Conservation (phyloP, 345 rosid species). For the Noccaea caerulescens region DNA sequence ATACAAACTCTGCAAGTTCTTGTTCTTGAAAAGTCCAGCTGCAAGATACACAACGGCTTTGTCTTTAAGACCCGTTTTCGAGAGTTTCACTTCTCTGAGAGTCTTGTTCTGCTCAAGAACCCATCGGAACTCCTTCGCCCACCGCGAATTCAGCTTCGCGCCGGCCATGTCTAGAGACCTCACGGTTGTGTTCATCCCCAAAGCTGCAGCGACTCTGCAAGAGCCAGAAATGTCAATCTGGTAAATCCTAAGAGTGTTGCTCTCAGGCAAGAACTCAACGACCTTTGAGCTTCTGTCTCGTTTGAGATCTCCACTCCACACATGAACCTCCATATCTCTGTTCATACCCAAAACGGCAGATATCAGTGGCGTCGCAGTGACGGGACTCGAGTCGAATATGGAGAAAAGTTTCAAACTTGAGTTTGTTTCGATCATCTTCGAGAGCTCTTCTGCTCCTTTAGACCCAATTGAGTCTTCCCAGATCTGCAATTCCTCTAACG, state of each 20-base stretch:
- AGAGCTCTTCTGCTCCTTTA: slow-evolving; percentile 89
- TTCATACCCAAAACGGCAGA: slow-evolving; percentile 90
- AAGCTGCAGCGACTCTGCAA: slow-evolving; percentile 78
- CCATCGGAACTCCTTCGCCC: slow-evolving; percentile 88
- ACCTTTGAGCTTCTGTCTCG: slow-evolving; percentile 70
- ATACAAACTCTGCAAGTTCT: slow-evolving; percentile 64
- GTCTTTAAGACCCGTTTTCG: slow-evolving; percentile 81
- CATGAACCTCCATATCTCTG: slow-evolving; percentile 77
- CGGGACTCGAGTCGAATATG: slow-evolving; percentile 68
- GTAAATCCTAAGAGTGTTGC: slow-evolving; percentile 65
- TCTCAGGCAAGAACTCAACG: slow-evolving; percentile 80
- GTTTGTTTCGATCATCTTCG: slow-evolving; percentile 90
- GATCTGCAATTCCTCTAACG: slow-evolving; percentile 88
- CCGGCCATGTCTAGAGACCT: slow-evolving; percentile 82
- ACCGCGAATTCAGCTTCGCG: slow-evolving; percentile 67
- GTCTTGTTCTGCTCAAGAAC: slow-evolving; percentile 81
- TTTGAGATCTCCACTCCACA: slow-evolving; percentile 70
- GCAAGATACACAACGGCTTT: slow-evolving; percentile 86
- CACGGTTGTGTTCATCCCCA: slow-evolving; percentile 82
- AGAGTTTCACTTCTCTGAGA: slow-evolving; percentile 71
- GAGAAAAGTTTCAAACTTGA: slow-evolving; percentile 74
- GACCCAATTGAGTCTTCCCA: slow-evolving; percentile 97
- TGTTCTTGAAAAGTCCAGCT: slow-evolving; percentile 89
- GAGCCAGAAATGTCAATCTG: slow-evolving; percentile 68
- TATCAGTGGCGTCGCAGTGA: slow-evolving; percentile 78